Conservation (phyloP, 169 alveolate genomes). For the Condylostoma magnum region DNA sequence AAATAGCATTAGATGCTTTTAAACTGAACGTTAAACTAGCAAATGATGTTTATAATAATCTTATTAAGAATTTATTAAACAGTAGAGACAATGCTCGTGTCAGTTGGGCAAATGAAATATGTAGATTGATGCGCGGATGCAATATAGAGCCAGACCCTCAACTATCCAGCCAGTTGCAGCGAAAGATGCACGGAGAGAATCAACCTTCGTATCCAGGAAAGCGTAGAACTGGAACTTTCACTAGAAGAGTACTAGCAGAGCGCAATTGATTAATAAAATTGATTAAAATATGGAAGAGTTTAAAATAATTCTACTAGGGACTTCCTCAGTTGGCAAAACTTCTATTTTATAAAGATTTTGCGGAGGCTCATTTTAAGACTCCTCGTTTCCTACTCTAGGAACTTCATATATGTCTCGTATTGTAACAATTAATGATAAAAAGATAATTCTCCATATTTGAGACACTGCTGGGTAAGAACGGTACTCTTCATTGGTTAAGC, state of each 20-base stretch:
- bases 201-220: no score
- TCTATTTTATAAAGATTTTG: no score
- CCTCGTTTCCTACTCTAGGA: no score
- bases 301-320: no score
- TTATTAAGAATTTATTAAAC: background rate
- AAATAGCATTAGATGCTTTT: constrained; percentile 24
- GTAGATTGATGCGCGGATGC: background rate
- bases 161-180: background rate
- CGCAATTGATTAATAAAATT: no score
- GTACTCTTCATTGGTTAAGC: constrained; percentile 42
- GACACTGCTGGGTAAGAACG: constrained; percentile 75
- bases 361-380: no score
- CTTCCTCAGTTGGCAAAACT: no score
- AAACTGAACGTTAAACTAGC: constrained; percentile 19
- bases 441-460: constrained; percentile 39
- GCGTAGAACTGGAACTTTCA: no score
- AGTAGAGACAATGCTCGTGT: background rate
- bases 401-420: no score
- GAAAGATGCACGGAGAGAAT: background rate
- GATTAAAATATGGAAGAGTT: no score
- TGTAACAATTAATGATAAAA: no score
- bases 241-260: no score
- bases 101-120: constrained; percentile 19
- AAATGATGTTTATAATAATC: constrained; percentile 29
- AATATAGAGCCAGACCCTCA: constrained; percentile 10